Conservation (phyloP, 352 stramenopile genomes). For the Globisporangium lucens region DNA sequence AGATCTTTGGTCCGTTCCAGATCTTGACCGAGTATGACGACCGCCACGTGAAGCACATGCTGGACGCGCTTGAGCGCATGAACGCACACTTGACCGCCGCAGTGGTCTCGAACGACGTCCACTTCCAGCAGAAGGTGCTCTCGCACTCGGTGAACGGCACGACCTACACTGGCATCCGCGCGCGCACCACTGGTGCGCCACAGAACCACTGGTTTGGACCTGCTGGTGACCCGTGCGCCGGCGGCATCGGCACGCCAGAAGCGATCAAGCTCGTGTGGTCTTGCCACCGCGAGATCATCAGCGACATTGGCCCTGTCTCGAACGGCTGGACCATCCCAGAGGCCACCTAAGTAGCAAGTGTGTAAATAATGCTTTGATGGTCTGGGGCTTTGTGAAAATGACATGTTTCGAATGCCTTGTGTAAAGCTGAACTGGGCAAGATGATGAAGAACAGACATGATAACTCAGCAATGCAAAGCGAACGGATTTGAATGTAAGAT, state of each 20-base stretch:
- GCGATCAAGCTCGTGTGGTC: conserved; percentile 99
- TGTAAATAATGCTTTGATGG: not conserved
- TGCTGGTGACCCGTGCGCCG: conserved; percentile 93
- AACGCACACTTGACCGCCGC: conserved; percentile 97
- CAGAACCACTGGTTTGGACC: conserved; percentile 97
- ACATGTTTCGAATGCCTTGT: not conserved
- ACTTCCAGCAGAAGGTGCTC: conserved; percentile 94
- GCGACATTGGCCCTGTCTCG: conserved; percentile 81
- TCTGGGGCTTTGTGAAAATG: not conserved
- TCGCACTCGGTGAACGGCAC: conserved; percentile 99
- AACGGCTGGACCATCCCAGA: conserved; percentile 78
- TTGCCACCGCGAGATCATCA: conserved; percentile 98
- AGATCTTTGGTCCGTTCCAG: conserved; percentile 99
- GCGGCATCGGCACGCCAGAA: conserved; percentile 97
- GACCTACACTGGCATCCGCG: conserved; percentile 96
- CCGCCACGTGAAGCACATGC: conserved; percentile 83
- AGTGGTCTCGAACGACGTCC: conserved; percentile 96
- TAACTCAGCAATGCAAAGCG: not conserved
- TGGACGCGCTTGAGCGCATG: conserved; percentile 95
- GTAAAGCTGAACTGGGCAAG: not conserved
- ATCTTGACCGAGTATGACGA: conserved; percentile 95
- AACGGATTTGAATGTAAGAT: conserved; percentile 1
- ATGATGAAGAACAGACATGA: not conserved
- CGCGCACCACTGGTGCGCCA: conserved; percentile 93
- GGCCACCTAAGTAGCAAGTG: conserved; percentile 53